These are phyloP conservation scores for Chaetomium strumarium DNA, from an alignment of 2,329 filamentous ascomycete genomes.

Conservation along the genomic window DNA sequence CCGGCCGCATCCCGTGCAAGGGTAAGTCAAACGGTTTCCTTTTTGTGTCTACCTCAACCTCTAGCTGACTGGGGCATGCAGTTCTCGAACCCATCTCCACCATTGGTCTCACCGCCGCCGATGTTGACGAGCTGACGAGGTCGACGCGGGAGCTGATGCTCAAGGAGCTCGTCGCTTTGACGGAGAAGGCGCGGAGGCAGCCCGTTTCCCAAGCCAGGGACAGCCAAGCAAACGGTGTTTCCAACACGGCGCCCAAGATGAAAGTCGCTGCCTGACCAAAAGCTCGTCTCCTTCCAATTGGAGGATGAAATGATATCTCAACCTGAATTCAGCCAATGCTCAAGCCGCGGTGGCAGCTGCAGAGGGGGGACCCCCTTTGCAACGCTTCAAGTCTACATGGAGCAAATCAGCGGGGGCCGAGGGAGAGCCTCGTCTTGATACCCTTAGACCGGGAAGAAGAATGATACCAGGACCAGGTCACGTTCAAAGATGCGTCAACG, in stretches of 20 bases:
- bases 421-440: not conserved
- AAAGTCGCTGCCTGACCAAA: conserved; percentile 20
- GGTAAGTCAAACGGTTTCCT: conserved; percentile 45
- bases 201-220: conserved; percentile 31
- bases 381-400: too few species aligned
- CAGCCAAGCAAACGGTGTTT: not conserved
- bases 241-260: conserved; percentile 18
- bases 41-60: not conserved
- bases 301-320: not conserved
- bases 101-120: conserved; percentile 61
- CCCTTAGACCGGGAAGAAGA: not conserved
- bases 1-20: conserved; percentile 68
- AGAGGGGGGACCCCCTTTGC: not conserved
- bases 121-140: conserved; percentile 68
- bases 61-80: conserved; percentile 29
- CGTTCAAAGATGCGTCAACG: not conserved
- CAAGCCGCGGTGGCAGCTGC: not conserved
- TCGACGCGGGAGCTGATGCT: conserved; percentile 72
- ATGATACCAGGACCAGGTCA: not conserved
- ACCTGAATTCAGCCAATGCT: not conserved
- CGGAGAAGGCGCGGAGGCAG: conserved; percentile 44
- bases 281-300: not conserved
- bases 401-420: not conserved
- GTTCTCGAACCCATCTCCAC: conserved; percentile 80
- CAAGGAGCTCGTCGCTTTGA: conserved; percentile 52